phyloP scores from a whole-genome alignment of 164 flowering plant species.

The Amborella trichopoda region DNA sequence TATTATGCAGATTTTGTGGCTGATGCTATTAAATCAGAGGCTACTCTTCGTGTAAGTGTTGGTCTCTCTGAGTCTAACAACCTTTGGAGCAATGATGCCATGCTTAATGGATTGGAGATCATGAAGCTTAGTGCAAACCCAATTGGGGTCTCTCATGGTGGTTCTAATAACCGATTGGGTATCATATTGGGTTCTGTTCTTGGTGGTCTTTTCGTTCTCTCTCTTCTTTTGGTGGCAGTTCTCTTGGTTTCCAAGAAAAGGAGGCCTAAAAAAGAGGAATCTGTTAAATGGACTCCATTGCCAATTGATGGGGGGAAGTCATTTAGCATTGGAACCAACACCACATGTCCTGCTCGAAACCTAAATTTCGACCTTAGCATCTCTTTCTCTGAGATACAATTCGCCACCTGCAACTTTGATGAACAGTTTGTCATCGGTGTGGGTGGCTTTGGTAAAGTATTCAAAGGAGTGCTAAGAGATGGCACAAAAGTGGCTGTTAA shows the following conservation, averaged over 20 bases:
- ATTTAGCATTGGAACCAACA: no score
- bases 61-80: constrained; percentile 25
- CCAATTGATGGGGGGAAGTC: not conserved
- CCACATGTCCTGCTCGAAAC: constrained; percentile 5
- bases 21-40: constrained; percentile 22
- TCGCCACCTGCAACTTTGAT: constrained; percentile 69
- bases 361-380: constrained; percentile 39
- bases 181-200: no score
- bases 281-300: constrained; percentile 1
- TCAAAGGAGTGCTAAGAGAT: constrained; percentile 46
- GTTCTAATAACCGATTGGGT: no score
- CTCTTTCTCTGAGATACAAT: constrained; percentile 50
- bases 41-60: constrained; percentile 27
- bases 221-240: not conserved
- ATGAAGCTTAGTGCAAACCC: constrained; percentile 30
- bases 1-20: constrained; percentile 50
- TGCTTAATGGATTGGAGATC: constrained; percentile 81
- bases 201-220: not conserved
- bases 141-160: not conserved
- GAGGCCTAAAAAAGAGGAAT: not conserved
- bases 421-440: constrained; percentile 71
- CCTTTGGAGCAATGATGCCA: constrained; percentile 33
- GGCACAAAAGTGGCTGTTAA: constrained; percentile 74
- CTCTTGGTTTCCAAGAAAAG: not conserved
- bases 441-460: constrained; percentile 88